Base-by-base conservation (phyloP, 306 rosid species). In the Quercus cerris region DNA sequence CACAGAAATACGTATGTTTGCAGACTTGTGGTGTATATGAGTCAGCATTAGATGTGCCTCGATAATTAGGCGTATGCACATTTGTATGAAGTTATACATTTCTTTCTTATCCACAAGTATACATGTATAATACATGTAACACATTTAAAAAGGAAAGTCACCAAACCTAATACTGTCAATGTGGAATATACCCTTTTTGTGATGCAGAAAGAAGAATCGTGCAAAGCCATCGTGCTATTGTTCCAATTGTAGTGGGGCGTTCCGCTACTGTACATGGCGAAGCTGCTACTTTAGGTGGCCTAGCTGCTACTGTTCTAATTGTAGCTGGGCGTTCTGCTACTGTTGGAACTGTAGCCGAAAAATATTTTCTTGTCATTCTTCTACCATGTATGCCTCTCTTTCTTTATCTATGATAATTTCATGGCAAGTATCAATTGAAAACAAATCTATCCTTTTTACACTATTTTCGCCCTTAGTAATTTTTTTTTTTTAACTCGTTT, bases 181-280 rank as follows among this genome's bases (percentile, higher is more conserved):
- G 77, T 84, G 77, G 70, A 87, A 76, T 84, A 73, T 82, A 82
- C 55, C 78, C 75, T 79, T 80, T 84, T 70, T 86, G 79, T 81
- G 78, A 73, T 89, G 90, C 84, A 92, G 93, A 89, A 83, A 80
- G 75, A 78, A 70, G 82, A 92, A 85, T 78, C 51, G 70, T 22
- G 71, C 80, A 55, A 77, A 89, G 77, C 61, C 78, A 9, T 84
- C 19, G 41, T 76, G 90, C 77, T 80, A 49, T 88, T 78, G 71
- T 73, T 90, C 72, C 74, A 78, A 77, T 77, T 86, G 86, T 83
- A 83, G 90, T 70, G 33, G 83, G 83, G 70, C 49, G 75, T 84
- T 70, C 80, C 78, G 85, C 86, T 57, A 62, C 86, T 54, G 44
- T 80, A 67, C 41, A 56, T 72, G 84, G 86, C 74, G 83, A 56